Evolutionary conservation across 108 stramenopile species (phyloP), one percentile per base, ranked within the genome.

Genomic region (Ochromonas danica): DNA sequence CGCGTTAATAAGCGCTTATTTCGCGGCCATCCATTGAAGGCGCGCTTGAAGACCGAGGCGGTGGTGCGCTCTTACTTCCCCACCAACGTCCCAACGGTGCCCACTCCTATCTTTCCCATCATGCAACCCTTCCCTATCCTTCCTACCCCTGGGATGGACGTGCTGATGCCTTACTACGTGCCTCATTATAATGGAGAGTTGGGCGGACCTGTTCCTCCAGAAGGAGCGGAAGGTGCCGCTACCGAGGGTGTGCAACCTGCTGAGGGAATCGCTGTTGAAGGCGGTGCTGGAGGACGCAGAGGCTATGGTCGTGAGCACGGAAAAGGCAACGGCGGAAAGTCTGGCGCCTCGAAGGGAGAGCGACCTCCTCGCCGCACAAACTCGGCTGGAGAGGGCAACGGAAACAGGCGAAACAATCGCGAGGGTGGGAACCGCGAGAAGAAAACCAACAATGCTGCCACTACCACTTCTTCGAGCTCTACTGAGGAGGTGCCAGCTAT

Each of bases 11-110:
- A 81, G n/a, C 72, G 72, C 3, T 41, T 41, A 31, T 87, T 88
- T 71, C 79, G 85, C 31, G 86, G 86, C 45, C 79, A 82, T 83
- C 42, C 87, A 61, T 70, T 88, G 51, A 87, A 87, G 82, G 84
- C 84, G 36, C 78, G 87, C 22, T 81, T 88, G 31, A 88, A 88
- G 87, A 82, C 83, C 70, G 87, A 88, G 83, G 77, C 72, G 61
- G 36, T 85, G 43, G 78, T 85, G 2, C 79, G 85, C 27, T 81
- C 85, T 3, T 86, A 81, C 85, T 86, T 79, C 70, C 85, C 85
- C 25, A 81, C 81, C 40, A 79, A 6, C 25, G n/a, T 39, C 22
- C n/a, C 65, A n/a, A 62, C 63, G 25, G 36, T n/a, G 14, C 67
- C 67, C 22, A 22, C 35, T 28, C 33, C 33, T 57, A 75, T 75